Percentiles rank a stretch among this genome's conserved stretches.
phyloP scores from a whole-genome alignment of 1,139 yeast genomes.

The Magnusiomyces ingens region DNA sequence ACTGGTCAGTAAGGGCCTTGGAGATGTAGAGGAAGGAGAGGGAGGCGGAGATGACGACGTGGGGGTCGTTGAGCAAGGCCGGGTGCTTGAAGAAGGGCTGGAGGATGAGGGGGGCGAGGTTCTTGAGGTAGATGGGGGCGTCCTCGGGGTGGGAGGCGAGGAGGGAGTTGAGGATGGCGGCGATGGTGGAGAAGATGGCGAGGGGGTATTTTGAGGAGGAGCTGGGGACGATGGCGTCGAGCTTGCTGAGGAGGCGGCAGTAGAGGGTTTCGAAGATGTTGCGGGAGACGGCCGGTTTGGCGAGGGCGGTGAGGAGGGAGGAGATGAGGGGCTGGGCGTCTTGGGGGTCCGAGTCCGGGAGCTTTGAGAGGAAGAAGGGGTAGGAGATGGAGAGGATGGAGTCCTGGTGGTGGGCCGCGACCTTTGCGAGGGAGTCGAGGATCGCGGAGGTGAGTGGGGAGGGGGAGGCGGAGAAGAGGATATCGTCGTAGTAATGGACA shows the following conservation, averaged over 20 bases:
- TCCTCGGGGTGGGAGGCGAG: not conserved
- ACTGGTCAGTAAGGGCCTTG: not conserved
- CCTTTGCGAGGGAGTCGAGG: conserved; percentile 47
- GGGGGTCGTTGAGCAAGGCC: not conserved
- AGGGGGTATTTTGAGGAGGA: conserved; percentile 19
- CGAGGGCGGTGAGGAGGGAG: conserved; percentile 27
- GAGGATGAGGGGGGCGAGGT: conserved; percentile 15
- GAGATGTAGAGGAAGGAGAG: not conserved
- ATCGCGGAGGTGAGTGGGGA: conserved; percentile 36
- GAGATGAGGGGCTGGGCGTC: conserved; percentile 18
- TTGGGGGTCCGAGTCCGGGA: conserved; percentile 38
- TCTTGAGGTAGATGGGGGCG: conserved; percentile 6
- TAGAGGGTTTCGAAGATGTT: conserved; percentile 32
- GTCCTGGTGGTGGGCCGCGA: conserved; percentile 40
- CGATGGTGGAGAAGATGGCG: conserved; percentile 21
- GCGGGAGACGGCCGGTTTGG: conserved; percentile 29
- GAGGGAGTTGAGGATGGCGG: conserved; percentile 16
- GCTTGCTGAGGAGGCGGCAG: conserved; percentile 31
- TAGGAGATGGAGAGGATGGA: conserved; percentile 53
- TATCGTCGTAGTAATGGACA: conserved; percentile 61
- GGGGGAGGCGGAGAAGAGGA: conserved; percentile 41
- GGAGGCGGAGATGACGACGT: conserved; percentile 2
- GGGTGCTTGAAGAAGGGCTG: conserved; percentile 3
- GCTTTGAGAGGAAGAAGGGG: conserved; percentile 49
- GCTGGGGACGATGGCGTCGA: conserved; percentile 20